Evolutionary conservation across 2,329 filamentous ascomycete genomes (phyloP).

Genomic region (Aureobasidium sp.): DNA sequence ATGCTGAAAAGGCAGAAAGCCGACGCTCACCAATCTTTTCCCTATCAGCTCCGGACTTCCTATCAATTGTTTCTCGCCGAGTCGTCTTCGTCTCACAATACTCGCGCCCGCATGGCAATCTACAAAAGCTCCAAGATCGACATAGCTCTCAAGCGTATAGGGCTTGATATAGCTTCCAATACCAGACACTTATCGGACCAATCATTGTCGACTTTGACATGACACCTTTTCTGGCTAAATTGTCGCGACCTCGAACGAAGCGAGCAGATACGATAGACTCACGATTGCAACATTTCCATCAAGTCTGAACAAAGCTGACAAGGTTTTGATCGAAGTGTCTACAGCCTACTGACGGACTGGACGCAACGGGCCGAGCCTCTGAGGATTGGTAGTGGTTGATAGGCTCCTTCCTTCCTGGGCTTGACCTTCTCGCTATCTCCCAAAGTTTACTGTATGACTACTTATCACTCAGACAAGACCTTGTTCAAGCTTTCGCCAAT

Average conservation of each 20-base stretch:
- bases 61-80: too few relatives aligned
- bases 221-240: not conserved
- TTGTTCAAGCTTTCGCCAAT: conserved; percentile 6
- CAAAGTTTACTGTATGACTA: too few relatives aligned
- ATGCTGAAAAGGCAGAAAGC: too few relatives aligned
- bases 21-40: too few relatives aligned
- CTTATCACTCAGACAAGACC: not conserved
- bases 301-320: too few relatives aligned
- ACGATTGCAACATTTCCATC: too few relatives aligned
- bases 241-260: not conserved
- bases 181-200: conserved; percentile 10
- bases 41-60: too few relatives aligned
- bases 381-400: not conserved
- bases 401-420: conserved; percentile 3
- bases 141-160: not conserved
- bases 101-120: not conserved
- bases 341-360: not conserved
- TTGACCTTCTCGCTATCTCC: not conserved
- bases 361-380: conserved; percentile 7
- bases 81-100: not conserved
- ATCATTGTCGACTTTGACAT: not conserved
- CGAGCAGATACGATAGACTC: too few relatives aligned
- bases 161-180: not conserved
- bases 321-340: too few relatives aligned
- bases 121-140: not conserved